phyloP scores from a whole-genome alignment of 1,139 yeast species.

The Kodamaea sp. region DNA sequence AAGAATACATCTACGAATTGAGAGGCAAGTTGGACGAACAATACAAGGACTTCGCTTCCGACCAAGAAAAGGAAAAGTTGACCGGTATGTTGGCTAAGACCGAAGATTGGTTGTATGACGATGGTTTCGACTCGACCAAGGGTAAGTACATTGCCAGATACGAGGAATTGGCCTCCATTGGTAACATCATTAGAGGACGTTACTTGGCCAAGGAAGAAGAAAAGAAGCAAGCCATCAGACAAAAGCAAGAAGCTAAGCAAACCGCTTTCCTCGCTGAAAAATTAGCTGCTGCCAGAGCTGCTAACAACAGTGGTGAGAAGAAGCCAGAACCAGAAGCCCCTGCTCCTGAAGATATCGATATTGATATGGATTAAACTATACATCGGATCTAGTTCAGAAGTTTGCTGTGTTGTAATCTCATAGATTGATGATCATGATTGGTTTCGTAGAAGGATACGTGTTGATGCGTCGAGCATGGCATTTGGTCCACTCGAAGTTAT shows the following conservation, averaged over 20 bases:
- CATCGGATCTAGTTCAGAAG: too few relatives aligned
- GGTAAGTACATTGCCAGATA: constrained; percentile 97
- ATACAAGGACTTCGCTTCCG: constrained; percentile 85
- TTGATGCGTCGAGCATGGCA: too few relatives aligned
- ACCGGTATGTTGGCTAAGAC: constrained; percentile 74
- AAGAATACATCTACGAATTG: constrained; percentile 96
- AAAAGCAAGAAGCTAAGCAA: constrained; percentile 85
- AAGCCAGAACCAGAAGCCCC: constrained; percentile 12
- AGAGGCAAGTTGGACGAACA: constrained; percentile 96
- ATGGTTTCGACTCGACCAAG: constrained; percentile 94
- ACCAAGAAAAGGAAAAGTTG: constrained; percentile 83
- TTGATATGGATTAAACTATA: constrained; percentile 31
- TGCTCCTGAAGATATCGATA: constrained; percentile 37
- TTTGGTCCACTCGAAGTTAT: background rate
- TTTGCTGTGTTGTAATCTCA: constrained; percentile 1
- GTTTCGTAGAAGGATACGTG: too few relatives aligned
- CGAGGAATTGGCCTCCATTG: constrained; percentile 93
- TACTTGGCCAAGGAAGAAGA: constrained; percentile 94
- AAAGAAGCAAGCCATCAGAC: constrained; percentile 84
- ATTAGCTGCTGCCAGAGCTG: constrained; percentile 77
- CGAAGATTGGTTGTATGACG: constrained; percentile 98
- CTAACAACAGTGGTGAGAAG: constrained; percentile 29
- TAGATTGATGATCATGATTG: background rate
- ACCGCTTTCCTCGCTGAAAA: constrained; percentile 90
- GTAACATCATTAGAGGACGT: constrained; percentile 95